Conservation (phyloP, 768 basidiomycete species). For the Panaeolus cyanescens region DNA sequence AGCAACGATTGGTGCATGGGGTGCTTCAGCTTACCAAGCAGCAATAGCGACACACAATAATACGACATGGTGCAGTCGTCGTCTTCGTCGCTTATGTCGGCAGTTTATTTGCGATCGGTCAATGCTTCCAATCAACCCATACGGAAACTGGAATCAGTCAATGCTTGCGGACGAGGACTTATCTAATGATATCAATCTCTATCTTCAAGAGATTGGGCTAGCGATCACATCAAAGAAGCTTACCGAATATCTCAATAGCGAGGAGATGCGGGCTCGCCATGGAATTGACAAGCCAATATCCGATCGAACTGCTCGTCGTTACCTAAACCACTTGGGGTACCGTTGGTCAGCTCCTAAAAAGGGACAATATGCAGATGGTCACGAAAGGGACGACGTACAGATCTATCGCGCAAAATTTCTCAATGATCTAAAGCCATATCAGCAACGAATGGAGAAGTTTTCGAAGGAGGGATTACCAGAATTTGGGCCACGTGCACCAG, state of each 20-base stretch:
- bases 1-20: background rate
- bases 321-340: conserved; percentile 20
- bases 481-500: background rate
- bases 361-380: conserved; percentile 25
- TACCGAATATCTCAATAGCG: conserved; percentile 19
- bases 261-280: conserved; percentile 9
- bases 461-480: background rate
- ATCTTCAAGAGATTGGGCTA: conserved; percentile 25
- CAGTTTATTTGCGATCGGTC: conserved; percentile 18
- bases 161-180: conserved; percentile 33
- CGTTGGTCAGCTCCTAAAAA: conserved; percentile 11
- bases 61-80: conserved; percentile 11
- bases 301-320: conserved; percentile 20
- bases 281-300: conserved; percentile 17
- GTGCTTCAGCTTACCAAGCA: background rate
- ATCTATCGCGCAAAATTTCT: conserved; percentile 26
- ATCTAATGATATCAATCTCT: conserved; percentile 20
- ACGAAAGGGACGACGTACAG: conserved; percentile 36
- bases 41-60: background rate
- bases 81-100: conserved; percentile 13
- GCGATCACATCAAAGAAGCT: conserved; percentile 23
- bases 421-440: conserved; percentile 12
- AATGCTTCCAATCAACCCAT: conserved; percentile 27
- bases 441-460: background rate
- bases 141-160: conserved; percentile 29